Evolutionary conservation across 2,329 filamentous ascomycete genomes (phyloP), one percentile per base, ranked within the genome.

Genomic region (Cercospora sp.): DNA sequence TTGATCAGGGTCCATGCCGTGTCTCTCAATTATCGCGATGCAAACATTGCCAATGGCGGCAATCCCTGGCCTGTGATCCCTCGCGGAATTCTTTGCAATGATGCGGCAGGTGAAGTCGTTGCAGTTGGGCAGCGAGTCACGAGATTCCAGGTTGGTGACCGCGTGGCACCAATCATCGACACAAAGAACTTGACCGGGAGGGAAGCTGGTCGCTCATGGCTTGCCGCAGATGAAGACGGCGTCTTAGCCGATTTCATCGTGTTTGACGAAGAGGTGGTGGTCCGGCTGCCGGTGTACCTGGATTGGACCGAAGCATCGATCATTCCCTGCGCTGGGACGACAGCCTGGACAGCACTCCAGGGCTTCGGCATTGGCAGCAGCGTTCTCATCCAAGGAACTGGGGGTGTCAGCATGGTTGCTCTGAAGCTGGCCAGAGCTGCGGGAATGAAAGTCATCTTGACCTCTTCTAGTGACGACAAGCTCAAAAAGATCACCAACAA

Each of bases 181-280:
- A 80, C 80, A 0, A 76, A 80, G 63, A 78, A 81, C 67, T 72
- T 84, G 3, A 81, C 80, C 0, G 80, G 78, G 0, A 77, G 79
- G 7, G 77, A 81, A 45, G 58, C 73, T 6, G 76, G 70, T 0
- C 72, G 82, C 24, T 80, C 79, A 1, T 57, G 89, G 89, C 5
- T 83, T 82, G 82, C 74, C 83, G 81, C 87, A 3, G 88, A 88
- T 1, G 79, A 85, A 1, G 81, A 80, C 0, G 88, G 88, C 12
- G 85, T 87, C 0, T 76, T 90, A 68, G 81, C 84, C 13, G 81
- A 87, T 71, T 86, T 89, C 73, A 83, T 86, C 37, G 84, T 88
- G n/a, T 89, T 89, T 6, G 64, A 73, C 8, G 68, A 74, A 51
- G 60, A 80, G 18, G 83, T 82, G 0, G 77, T 90, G 32, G 84